These are phyloP conservation scores for Lophiostoma macrostomum DNA, from an alignment of 495 filamentous ascomycete species.

Conservation along the genomic window DNA sequence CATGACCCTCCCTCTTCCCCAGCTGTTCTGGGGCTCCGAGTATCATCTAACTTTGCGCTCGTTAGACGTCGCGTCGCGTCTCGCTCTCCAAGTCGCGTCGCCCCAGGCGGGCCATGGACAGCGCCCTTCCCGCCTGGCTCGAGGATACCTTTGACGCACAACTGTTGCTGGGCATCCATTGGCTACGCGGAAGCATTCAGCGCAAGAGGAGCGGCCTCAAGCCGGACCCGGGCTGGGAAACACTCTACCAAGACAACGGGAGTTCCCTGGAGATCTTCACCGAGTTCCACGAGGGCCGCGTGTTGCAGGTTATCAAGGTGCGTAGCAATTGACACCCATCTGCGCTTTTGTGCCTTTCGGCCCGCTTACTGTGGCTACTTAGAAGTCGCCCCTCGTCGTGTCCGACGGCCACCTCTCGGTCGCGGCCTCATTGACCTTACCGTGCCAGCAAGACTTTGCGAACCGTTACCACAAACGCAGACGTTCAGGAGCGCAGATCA, in stretches of 20 bases:
- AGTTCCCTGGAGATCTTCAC: slow-evolving; percentile 16
- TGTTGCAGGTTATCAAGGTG: slow-evolving; percentile 7
- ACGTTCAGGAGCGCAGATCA: too few relatives aligned
- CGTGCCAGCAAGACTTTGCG: slow-evolving; percentile 1
- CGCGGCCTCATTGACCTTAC: neutral
- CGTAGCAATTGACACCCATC: neutral
- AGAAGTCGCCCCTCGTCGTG: slow-evolving; percentile 5
- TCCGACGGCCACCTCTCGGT: slow-evolving; percentile 16
- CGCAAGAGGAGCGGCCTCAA: slow-evolving; percentile 4
- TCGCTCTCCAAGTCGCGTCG: too few relatives aligned
- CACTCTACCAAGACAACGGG: slow-evolving; percentile 30
- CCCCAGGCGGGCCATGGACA: neutral
- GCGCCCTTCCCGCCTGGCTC: slow-evolving; percentile 4
- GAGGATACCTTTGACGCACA: neutral
- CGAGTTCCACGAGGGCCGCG: neutral
- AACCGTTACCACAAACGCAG: slow-evolving; percentile 1
- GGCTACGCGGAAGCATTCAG: slow-evolving; percentile 1
- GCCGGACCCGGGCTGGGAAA: slow-evolving; percentile 2
- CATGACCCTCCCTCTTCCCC: too few relatives aligned
- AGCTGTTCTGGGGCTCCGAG: too few relatives aligned
- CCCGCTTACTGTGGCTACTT: neutral
- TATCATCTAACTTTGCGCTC: too few relatives aligned
- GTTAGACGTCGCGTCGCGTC: neutral
- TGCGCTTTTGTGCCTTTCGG: neutral
- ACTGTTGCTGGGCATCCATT: neutral